A percentile compares a stretch with the other conserved stretches of the same genome.
Evolutionary conservation across 306 rosid genomes (phyloP).

Genomic region (Sphenostylis stenocarpa): DNA sequence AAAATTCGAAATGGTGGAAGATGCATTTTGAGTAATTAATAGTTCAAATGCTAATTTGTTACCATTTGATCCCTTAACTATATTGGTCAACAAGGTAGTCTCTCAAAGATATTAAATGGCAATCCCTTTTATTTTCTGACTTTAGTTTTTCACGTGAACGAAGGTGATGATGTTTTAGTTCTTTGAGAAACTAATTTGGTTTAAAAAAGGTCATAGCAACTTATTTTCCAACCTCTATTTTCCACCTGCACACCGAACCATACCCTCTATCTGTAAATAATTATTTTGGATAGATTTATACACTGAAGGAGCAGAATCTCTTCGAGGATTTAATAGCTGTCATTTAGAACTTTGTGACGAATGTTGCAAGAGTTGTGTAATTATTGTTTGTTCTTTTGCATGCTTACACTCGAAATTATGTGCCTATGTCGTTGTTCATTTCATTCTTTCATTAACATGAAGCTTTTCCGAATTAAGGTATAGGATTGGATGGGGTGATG

Average conservation of each 20-base stretch:
- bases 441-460: not conserved
- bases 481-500: no score
- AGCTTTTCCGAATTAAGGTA: no score
- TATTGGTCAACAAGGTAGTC: not conserved
- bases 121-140: not conserved
- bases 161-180: not conserved
- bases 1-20: not conserved
- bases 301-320: not conserved
- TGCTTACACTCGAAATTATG: not conserved
- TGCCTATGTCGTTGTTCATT: not conserved
- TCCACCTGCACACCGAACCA: not conserved
- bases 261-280: not conserved
- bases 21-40: not conserved
- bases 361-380: not conserved
- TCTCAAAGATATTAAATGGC: not conserved
- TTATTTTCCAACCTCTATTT: not conserved
- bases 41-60: not conserved
- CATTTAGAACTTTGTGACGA: not conserved
- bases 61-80: not conserved
- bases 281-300: not conserved
- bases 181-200: not conserved
- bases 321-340: not conserved
- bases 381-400: not conserved
- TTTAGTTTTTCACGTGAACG: not conserved
- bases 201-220: not conserved